Evolutionary conservation across 768 basidiomycete genomes (phyloP), one percentile per base, ranked within the genome.

Genomic region (Leccinum fibrillosum): DNA sequence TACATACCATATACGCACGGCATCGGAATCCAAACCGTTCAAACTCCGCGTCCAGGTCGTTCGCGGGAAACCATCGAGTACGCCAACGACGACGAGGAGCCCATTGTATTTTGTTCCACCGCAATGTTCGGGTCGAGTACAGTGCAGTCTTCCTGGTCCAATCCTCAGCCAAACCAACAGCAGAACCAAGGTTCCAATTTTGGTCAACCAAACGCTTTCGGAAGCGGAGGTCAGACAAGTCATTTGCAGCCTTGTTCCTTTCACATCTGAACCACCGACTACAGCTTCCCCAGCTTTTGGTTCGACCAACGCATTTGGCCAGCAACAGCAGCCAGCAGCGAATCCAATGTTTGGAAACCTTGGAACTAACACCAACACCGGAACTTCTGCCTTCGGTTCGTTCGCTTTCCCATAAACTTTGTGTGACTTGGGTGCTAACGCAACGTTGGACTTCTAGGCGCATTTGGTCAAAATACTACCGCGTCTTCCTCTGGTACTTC

Each of bases 311-410:
- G 75, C 84, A 58, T 88, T 89, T 78, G 83, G 85, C 54, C 86
- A 87, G 62, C 87, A 82, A 67, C 82, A 80, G 64, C 86, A 83
- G 62, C 86, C 83, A 66, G 81, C 81, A 64, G 81, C 84, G 5
- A 91, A 91, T 66, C 88, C 90, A 44, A 92, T 92, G 88, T 92
- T 92, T 70, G 90, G 90, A 51, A 83, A 80, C 60, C 68, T 86
- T 49, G 77, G 74, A 25, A 73, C 73, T 13, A 68, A 52, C 15
- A 53, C 73, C 19, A 68, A 52, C 15, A 53, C 73, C 19, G 69
- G 73, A 39, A 63, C 76, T 37, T 65, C 77, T 55, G 57, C 66
- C 17, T 78, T 79, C 68, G 76, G 78, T 72, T 62, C 47, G 69
- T 64, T 49, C 42, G 21, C 57, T 42, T 52, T 59, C 26, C 15